A percentile compares a stretch with the other conserved stretches of the same genome.
These are phyloP conservation scores for Neurospora pannonica DNA, from an alignment of 495 filamentous ascomycete genomes.

Conservation along the genomic window DNA sequence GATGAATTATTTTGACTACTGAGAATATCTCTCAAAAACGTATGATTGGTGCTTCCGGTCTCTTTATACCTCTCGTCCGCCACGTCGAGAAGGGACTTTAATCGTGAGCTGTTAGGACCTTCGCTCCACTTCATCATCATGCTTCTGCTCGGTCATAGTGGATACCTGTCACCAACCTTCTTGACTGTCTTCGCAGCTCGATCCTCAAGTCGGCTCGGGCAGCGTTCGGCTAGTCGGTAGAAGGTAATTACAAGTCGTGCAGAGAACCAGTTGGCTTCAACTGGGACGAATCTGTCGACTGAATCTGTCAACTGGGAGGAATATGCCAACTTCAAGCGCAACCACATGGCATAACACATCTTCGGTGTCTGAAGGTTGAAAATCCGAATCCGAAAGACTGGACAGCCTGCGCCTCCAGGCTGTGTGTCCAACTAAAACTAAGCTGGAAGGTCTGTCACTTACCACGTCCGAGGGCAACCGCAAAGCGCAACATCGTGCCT, in stretches of 20 bases:
- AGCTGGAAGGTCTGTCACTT: not conserved
- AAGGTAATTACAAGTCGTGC: not conserved
- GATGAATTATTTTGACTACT: not conserved
- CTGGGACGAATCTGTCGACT: not conserved
- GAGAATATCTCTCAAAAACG: too few relatives aligned
- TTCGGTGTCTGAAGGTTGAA: not conserved
- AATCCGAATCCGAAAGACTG: not conserved
- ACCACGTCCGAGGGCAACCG: not conserved
- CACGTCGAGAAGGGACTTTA: not conserved
- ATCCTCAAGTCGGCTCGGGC: not conserved
- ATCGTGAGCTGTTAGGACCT: not conserved
- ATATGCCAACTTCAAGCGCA: not conserved
- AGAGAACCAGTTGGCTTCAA: not conserved
- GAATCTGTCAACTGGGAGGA: not conserved
- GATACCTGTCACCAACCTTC: too few relatives aligned
- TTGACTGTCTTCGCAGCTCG: not conserved
- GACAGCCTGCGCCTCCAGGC: not conserved
- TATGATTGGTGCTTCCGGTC: not conserved
- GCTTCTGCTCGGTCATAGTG: too few relatives aligned
- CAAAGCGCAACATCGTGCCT: not conserved
- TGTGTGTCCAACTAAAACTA: not conserved
- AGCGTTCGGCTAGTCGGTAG: not conserved
- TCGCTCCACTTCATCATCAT: not conserved
- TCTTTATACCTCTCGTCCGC: not conserved
- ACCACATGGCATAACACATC: not conserved